phyloP scores from a whole-genome alignment of 202 grass and related monocot species.

The Schoenoplectus tabernaemontani region DNA sequence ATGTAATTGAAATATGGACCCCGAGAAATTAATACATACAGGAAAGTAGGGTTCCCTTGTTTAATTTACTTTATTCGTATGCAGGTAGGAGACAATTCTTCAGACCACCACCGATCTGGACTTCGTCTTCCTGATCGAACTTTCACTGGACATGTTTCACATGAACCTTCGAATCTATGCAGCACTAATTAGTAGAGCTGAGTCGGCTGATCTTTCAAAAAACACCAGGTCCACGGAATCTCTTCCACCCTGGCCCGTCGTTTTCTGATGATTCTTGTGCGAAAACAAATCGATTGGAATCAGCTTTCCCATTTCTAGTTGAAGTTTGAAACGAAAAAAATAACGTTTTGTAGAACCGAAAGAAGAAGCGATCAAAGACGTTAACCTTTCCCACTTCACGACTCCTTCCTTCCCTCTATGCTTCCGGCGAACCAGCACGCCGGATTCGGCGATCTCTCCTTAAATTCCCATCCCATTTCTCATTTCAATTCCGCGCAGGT shows the following conservation, averaged over 20 bases:
- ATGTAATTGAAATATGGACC: no score
- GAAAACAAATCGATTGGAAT: not conserved
- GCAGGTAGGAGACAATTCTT: no score
- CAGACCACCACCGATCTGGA: not conserved
- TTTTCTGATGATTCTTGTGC: not conserved
- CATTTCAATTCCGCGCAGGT: not conserved
- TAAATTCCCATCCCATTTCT: constrained; percentile 7
- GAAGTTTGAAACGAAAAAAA: no score
- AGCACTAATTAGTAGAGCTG: not conserved
- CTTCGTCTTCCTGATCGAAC: not conserved
- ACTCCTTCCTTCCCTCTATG: not conserved
- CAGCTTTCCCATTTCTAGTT: not conserved
- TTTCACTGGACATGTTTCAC: not conserved
- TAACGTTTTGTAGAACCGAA: not conserved
- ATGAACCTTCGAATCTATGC: not conserved
- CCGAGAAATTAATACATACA: no score
- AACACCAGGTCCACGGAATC: not conserved
- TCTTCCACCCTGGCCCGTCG: not conserved
- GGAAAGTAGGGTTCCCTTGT: no score
- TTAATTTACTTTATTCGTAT: no score
- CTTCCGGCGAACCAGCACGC: not conserved
- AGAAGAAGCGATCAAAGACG: not conserved
- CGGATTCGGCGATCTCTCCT: constrained; percentile 21
- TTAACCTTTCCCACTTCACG: not conserved
- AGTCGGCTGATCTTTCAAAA: not conserved